Evolutionary conservation across 2,329 filamentous ascomycete species (phyloP).

Genomic region (Diaporthe citri): DNA sequence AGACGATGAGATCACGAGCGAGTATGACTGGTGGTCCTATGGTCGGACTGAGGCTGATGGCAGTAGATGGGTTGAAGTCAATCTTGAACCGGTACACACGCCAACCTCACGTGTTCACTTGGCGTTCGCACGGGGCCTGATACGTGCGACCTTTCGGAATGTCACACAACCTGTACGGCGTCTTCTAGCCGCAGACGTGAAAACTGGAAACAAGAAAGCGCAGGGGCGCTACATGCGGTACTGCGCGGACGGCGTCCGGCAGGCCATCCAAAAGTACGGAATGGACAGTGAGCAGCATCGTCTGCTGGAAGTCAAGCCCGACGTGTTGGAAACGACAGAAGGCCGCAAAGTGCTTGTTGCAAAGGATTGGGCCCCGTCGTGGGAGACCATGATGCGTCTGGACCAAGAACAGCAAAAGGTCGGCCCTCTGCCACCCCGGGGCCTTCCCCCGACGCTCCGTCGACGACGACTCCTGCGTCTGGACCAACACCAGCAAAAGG

Average conservation of each 20-base stretch:
- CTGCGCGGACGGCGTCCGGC: background rate
- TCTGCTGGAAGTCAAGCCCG: background rate
- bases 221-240: background rate
- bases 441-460: background rate
- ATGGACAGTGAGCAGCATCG: background rate
- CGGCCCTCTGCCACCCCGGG: background rate
- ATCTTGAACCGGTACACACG: background rate
- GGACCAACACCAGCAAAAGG: background rate
- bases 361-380: background rate
- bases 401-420: background rate
- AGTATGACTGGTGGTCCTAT: background rate
- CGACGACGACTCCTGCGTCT: background rate
- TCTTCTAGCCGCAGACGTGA: background rate
- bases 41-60: background rate
- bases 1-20: background rate
- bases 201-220: rapidly evolving
- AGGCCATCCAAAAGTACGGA: background rate
- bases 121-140: background rate
- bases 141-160: background rate
- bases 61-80: background rate
- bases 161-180: background rate
- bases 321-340: too few species aligned
- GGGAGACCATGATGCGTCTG: background rate
- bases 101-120: rapidly evolving
- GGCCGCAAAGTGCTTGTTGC: background rate